A percentile compares a stretch with the other conserved stretches of the same genome.
Conservation (phyloP, 2,329 filamentous ascomycete genomes). For the Fusarium drepaniforme region DNA sequence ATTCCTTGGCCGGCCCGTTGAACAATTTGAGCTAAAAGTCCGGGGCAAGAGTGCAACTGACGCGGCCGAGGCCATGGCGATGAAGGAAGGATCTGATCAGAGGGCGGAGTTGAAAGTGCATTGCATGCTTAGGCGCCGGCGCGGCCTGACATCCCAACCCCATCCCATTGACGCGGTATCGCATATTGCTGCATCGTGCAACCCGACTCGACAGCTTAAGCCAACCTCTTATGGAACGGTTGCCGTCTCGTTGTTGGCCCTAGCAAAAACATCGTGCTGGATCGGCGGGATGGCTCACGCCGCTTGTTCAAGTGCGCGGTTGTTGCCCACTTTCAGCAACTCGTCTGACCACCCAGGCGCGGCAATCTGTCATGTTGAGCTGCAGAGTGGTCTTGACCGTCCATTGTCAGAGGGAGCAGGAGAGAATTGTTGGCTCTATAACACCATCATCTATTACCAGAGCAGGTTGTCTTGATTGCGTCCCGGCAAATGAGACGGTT, state of each 20-base stretch:
- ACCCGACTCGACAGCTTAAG: conserved; percentile 20
- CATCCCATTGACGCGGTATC: conserved; percentile 29
- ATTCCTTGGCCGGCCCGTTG: conserved; percentile 4
- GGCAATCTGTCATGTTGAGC: conserved; percentile 13
- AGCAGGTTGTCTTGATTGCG: neutral
- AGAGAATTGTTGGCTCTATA: neutral
- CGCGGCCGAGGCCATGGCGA: neutral
- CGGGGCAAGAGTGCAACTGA: neutral
- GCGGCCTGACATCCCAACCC: conserved; percentile 21
- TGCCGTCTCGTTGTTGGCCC: conserved; percentile 26
- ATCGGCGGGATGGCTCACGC: conserved; percentile 21
- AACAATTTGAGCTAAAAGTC: neutral
- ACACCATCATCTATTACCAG: conserved; percentile 1
- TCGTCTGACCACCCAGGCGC: conserved; percentile 23
- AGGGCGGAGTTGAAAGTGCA: conserved; percentile 12
- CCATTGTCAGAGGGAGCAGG: neutral
- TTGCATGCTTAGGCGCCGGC: conserved; percentile 45
- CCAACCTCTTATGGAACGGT: conserved; percentile 27
- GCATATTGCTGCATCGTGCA: conserved; percentile 29
- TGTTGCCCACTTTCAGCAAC: conserved; percentile 30
- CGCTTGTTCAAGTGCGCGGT: conserved; percentile 26
- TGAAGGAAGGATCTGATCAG: conserved; percentile 2
- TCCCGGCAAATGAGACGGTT: neutral
- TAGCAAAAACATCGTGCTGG: conserved; percentile 25
- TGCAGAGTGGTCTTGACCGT: neutral